Base-by-base conservation (phyloP, 257 asterid genomes). In the Thymus quinquecostatus region DNA sequence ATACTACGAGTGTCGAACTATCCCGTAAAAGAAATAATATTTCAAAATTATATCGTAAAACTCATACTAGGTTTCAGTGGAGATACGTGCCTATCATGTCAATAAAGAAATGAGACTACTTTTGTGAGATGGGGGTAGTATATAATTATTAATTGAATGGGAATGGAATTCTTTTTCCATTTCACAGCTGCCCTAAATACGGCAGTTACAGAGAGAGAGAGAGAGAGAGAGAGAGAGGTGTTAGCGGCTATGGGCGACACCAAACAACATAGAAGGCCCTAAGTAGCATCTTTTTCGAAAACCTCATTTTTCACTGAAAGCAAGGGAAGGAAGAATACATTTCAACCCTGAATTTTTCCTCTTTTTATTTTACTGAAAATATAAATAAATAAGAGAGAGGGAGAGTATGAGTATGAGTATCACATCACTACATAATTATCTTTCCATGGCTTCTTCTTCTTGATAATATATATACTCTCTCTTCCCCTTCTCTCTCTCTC, bases 301-400 rank as follows among this genome's bases (percentile, higher is more conserved):
- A 40, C 65, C 64, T 76, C 86, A 67, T 73, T 54, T 81, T 81
- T 82, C 83, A 71, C 86, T 80, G 82, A 80, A 80, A 82, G 82
- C 85, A 76, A 83, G 73, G 74, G 41, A 21, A 21, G 21, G 21
- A 21, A 21, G 21, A 38, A 5, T n/a, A 38, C 63, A 79, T 72
- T 64, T 57, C 64, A 21, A n/a, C 28, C 0, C 51, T 7, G 7
- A 38, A 38, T 0, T 38, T 5, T 4, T 4, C 6, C 4, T 34
- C 38, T 38, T 38, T 38, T 38, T 5, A 38, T 38, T 38, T 4
- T 38, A 41, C 47, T 44, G 12, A 44, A 8, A 44, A 9, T 44
- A 3, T 7, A 44, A 44, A 44, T 2, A 3, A 43, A 43, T 38
- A 13, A 13, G 5, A 49, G 28, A 50, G 27, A 50, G 28, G 13